Evolutionary conservation across 2,329 filamentous ascomycete species (phyloP).

Genomic region (Botrytis galanthina): DNA sequence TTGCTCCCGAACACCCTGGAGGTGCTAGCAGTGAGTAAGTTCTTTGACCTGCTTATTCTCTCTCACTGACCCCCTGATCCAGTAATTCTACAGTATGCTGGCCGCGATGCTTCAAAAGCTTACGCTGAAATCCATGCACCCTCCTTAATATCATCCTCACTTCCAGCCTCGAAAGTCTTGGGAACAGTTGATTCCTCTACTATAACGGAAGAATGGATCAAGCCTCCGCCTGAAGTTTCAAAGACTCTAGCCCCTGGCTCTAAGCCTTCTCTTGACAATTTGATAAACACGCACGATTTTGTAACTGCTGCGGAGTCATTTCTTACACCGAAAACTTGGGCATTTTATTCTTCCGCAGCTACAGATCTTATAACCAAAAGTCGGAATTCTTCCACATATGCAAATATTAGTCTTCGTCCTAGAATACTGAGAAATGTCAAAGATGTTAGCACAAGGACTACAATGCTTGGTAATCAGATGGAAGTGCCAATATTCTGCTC

Average conservation of each 20-base stretch:
- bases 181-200: conserved; percentile 50
- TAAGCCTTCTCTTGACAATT: conserved; percentile 46
- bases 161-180: conserved; percentile 46
- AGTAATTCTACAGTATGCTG: conserved; percentile 52
- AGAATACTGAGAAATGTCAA: conserved; percentile 57
- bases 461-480: conserved; percentile 53
- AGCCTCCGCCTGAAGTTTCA: conserved; percentile 40
- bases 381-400: conserved; percentile 55
- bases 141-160: conserved; percentile 46
- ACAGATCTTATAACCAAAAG: conserved; percentile 65
- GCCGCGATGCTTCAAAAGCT: conserved; percentile 51
- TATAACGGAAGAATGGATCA: conserved; percentile 49
- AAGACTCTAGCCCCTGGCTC: conserved; percentile 24
- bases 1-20: conserved; percentile 62
- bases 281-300: conserved; percentile 62
- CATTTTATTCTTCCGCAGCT: conserved; percentile 65
- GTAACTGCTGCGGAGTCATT: conserved; percentile 53
- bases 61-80: not conserved
- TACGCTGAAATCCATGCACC: conserved; percentile 53
- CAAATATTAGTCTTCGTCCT: conserved; percentile 57
- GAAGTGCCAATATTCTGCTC: conserved; percentile 61
- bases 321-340: conserved; percentile 63
- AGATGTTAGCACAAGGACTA: conserved; percentile 49
- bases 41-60: conserved; percentile 11
- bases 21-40: conserved; percentile 51